These are phyloP conservation scores for Herpetomonas muscarum DNA, from an alignment of 208 protist species.

Conservation along the genomic window DNA sequence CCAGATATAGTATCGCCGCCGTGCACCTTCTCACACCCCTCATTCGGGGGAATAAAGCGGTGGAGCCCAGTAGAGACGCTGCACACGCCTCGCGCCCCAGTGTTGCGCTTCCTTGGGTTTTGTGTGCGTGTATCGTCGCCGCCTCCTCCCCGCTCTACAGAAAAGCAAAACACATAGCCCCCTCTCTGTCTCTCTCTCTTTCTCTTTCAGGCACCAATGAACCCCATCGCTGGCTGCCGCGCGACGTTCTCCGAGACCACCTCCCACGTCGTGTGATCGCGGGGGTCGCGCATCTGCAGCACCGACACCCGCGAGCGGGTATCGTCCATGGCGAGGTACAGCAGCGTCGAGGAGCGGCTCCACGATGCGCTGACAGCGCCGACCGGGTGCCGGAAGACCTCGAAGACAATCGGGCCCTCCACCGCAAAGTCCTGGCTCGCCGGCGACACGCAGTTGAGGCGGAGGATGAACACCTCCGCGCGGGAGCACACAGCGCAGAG, in stretches of 20 bases:
- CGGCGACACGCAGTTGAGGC: constrained; percentile 79
- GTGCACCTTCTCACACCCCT: too few species aligned
- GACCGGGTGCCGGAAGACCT: constrained; percentile 52
- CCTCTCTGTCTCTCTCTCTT: too few species aligned
- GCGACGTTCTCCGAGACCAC: constrained; percentile 27
- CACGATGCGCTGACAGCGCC: constrained; percentile 81
- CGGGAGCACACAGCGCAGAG: constrained; percentile 78
- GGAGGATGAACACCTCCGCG: constrained; percentile 64
- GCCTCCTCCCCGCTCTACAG: too few species aligned
- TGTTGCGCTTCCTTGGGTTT: too few species aligned
- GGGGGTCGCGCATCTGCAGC: constrained; percentile 70
- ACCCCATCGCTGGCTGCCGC: background rate
- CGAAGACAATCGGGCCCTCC: constrained; percentile 37
- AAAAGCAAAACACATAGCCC: too few species aligned
- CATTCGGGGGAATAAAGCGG: too few species aligned
- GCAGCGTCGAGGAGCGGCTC: constrained; percentile 66
- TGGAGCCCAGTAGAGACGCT: too few species aligned
- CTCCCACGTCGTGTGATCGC: constrained; percentile 76
- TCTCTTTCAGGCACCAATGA: too few species aligned
- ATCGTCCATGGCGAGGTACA: constrained; percentile 74
- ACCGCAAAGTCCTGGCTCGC: constrained; percentile 19
- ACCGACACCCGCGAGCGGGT: constrained; percentile 39
- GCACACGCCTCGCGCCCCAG: too few species aligned
- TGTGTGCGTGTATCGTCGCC: too few species aligned
- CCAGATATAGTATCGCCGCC: too few species aligned